Base-by-base conservation (phyloP, 2,329 filamentous ascomycete species). In the Botrytis sinoallii region DNA sequence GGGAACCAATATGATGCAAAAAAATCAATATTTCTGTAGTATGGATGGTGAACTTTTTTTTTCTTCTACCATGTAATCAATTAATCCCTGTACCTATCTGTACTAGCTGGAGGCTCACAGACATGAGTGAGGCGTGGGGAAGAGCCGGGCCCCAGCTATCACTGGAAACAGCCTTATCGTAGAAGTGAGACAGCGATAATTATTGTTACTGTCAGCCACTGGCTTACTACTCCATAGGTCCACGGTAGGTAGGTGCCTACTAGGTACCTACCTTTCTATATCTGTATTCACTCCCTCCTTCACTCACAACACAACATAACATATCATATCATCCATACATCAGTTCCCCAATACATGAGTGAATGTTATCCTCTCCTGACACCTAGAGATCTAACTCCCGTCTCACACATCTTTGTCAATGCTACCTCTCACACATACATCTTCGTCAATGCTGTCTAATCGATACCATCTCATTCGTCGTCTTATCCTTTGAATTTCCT, bases 391-490 rank as follows among this genome's bases (percentile, higher is more conserved):
- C 9, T 10, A 4, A 25, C 46, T 48, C 46, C 22, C 38, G n/a
- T 44, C 44, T 35, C 44, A 6, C 32, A 14, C 4, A 20, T 55
- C 38, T n/a, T 29, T 16, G n/a, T 40, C 52, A 22, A 22, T 57
- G 32, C 44, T 32, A 3, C 29, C 52, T 57, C 32, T 32, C 32
- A 32, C 32, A 32, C 44, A 6, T 22, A 14, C 4, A 20, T 55
- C 38, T n/a, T 29, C 10, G n/a, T 40, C 52, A 22, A 22, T 57
- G 32, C 44, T 22, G 1, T 57, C 52, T 57, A 32, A 57, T 57
- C 52, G n/a, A 57, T 18, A 42, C 52, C 66, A 42, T 68, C 48
- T 40, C 40, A 65, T 65, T 70, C 67, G 48, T 70, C 67, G n/a
- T 70, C 38, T 18, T n/a, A 32, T 32, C 20, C 16, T 38, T 61